Evolutionary conservation across 139 green algal genomes (phyloP).

Genomic region (Chlamydomonas sp.): DNA sequence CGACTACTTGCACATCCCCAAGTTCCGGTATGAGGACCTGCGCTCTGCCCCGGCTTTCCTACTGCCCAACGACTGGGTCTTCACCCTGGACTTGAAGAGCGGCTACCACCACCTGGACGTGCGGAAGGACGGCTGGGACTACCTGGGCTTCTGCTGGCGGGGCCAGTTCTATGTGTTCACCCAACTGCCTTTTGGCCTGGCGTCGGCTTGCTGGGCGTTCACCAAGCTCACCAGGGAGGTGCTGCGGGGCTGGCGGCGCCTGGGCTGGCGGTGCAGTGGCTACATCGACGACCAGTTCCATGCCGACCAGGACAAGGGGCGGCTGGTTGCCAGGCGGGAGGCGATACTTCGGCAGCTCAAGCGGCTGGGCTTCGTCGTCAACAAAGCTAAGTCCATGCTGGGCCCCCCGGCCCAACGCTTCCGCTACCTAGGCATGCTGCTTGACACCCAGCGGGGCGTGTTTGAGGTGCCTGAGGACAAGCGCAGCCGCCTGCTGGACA

Average conservation of each 20-base stretch:
- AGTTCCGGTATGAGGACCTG: conserved; percentile 5
- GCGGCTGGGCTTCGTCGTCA: neutral
- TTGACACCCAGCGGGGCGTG: neutral
- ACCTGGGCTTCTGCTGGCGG: conserved; percentile 6
- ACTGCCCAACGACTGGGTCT: conserved; percentile 1
- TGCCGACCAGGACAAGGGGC: neutral
- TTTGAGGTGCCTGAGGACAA: conserved; percentile 9
- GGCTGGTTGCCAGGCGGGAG: neutral
- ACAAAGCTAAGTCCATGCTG: conserved; percentile 7
- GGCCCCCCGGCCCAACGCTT: neutral
- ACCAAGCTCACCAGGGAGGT: conserved; percentile 31
- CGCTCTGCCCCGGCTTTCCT: neutral
- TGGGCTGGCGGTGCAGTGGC: neutral
- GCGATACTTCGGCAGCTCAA: neutral
- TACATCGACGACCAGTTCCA: conserved; percentile 21
- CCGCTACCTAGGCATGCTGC: conserved; percentile 12
- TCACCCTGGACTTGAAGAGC: conserved; percentile 6
- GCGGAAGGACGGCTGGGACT: neutral
- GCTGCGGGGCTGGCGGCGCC: neutral
- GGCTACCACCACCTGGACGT: conserved; percentile 26
- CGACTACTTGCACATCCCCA: neutral
- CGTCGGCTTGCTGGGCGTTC: conserved; percentile 19
- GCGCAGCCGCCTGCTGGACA: neutral
- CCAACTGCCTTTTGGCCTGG: conserved; percentile 23
- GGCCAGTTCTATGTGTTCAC: conserved; percentile 16